Base-by-base conservation (phyloP, 805 yeast genomes). In the Lachancea thermotolerans region DNA sequence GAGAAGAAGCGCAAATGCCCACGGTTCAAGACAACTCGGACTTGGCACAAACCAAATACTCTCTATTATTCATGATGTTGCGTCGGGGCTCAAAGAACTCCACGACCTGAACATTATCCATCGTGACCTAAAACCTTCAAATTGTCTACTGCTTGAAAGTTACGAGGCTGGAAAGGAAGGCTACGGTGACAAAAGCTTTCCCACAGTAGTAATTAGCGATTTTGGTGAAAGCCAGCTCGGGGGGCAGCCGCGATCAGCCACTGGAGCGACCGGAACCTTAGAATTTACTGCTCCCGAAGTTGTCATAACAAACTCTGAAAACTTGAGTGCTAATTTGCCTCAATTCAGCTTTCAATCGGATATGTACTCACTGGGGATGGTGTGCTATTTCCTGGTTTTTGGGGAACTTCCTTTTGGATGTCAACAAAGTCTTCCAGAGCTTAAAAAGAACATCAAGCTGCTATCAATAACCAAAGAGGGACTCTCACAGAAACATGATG, bases 271-370 rank as follows among this genome's bases (percentile, higher is more conserved):
- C 0, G 96, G 96, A 0, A 89, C 96, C 0, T 57, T 88, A 7
- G 96, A 88, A 56, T 89, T 80, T 55, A 81, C 88, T 16, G 95
- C 96, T 0, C 96, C 96, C 0, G 95, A 88, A 54, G 69, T 85
- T 10, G 72, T 87, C 54, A 58, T 70, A 27, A 52, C 53, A 12
- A 51, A 46, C 6, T 60, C 35, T 18, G 49, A 37, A 16, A 35
- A 45, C 39, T 54, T 59, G 1, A 75, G 67, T 5, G 50, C 54
- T 15, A 10, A 30, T 11, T 68, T 75, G 16, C 70, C 70, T 12
- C 80, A 84, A 34, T 89, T 85, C 56, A 75, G 82, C 4, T 79
- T 75, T 56, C 75, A 79, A 33, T 79, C 95, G 25, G 96, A 89
- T 62, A 73, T 86, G 44, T 89, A 85, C 59, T 83, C 95, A 0